Evolutionary conservation across 2,329 filamentous ascomycete species (phyloP).

Genomic region (Hymenoscyphus albidus): DNA sequence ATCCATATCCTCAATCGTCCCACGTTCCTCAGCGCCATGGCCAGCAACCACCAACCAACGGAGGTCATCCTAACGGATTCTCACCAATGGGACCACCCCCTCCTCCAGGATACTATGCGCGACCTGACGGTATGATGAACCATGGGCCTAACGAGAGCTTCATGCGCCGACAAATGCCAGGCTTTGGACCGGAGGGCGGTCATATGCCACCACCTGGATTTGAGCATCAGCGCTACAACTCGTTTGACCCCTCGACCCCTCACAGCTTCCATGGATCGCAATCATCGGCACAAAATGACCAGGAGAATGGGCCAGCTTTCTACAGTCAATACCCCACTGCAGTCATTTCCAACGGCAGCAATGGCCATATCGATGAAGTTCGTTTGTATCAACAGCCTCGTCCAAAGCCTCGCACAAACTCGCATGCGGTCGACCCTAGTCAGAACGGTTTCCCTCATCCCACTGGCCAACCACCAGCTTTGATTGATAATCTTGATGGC

Average conservation of each 20-base stretch:
- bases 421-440: conserved; percentile 18
- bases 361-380: conserved; percentile 33
- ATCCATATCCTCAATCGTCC: conserved; percentile 26
- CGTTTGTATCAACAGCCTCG: conserved; percentile 28
- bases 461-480: conserved; percentile 24
- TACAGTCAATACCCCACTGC: conserved; percentile 40
- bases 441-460: conserved; percentile 18
- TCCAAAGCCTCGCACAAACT: conserved; percentile 21
- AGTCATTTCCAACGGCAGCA: conserved; percentile 41
- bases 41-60: conserved; percentile 26
- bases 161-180: conserved; percentile 29
- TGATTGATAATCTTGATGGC: conserved; percentile 36
- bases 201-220: conserved; percentile 33
- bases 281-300: conserved; percentile 48
- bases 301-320: conserved; percentile 32
- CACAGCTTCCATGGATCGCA: conserved; percentile 62
- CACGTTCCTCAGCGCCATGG: conserved; percentile 19
- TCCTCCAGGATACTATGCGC: conserved; percentile 26
- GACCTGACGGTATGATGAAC: conserved; percentile 25
- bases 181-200: conserved; percentile 35
- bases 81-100: conserved; percentile 28
- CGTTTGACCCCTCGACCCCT: conserved; percentile 52
- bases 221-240: conserved; percentile 23
- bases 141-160: conserved; percentile 23
- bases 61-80: conserved; percentile 26